Evolutionary conservation across 805 yeast species (phyloP).

Genomic region (Starmera amethionina): DNA sequence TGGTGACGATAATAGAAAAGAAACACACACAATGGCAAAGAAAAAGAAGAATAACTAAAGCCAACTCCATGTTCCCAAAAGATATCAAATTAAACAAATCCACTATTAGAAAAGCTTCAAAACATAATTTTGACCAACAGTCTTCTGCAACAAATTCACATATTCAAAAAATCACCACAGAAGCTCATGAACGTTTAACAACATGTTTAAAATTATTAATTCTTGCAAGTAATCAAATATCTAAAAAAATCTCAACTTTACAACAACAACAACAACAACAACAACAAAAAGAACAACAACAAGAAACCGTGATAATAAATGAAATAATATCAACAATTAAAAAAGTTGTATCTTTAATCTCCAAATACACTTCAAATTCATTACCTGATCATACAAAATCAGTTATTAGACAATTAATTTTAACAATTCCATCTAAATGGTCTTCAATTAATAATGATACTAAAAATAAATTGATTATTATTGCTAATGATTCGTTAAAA

Average conservation of each 20-base stretch:
- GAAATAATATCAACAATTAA: constrained; percentile 86
- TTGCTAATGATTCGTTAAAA: constrained; percentile 84
- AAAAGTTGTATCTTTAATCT: constrained; percentile 76
- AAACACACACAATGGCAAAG: constrained; percentile 23
- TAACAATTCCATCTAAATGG: constrained; percentile 71
- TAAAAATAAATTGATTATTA: constrained; percentile 64
- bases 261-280: constrained; percentile 42
- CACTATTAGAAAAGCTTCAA: constrained; percentile 3
- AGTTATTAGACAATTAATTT: constrained; percentile 68
- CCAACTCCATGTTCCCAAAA: constrained; percentile 20
- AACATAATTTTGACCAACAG: constrained; percentile 4
- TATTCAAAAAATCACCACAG: too few relatives aligned
- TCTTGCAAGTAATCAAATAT: constrained; percentile 71
- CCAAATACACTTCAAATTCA: constrained; percentile 72
- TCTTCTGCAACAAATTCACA: constrained; percentile 2
- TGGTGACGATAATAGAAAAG: constrained; percentile 37
- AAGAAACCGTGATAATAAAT: constrained; percentile 22
- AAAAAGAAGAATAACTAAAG: constrained; percentile 25
- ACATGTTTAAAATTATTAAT: constrained; percentile 73
- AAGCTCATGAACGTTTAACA: constrained; percentile 33
- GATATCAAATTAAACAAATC: constrained; percentile 6
- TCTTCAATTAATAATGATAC: constrained; percentile 28
- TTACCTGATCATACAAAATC: constrained; percentile 71
- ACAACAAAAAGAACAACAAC: constrained; percentile 9
- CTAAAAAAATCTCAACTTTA: constrained; percentile 52